Evolutionary conservation across 116 monocot genomes (phyloP).

Genomic region (Phalaenopsis hybrid): DNA sequence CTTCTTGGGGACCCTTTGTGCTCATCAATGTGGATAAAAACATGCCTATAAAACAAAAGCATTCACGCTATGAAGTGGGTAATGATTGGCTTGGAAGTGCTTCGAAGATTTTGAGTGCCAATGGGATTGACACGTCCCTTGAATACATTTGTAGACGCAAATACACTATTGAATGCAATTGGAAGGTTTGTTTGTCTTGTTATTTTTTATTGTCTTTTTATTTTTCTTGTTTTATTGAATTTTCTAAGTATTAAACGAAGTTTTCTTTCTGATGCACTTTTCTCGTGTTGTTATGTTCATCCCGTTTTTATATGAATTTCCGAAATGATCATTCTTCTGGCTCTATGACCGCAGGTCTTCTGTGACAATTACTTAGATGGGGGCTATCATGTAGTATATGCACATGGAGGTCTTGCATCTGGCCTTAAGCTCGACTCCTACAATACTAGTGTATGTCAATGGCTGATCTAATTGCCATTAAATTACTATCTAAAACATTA

Average conservation of each 20-base stretch:
- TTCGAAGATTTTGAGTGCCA: slow-evolving; percentile 52
- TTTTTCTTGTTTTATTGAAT: background rate
- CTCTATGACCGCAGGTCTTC: slow-evolving; percentile 53
- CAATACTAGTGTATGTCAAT: slow-evolving; percentile 43
- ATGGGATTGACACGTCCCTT: slow-evolving; percentile 50
- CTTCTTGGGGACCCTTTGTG: slow-evolving; percentile 86
- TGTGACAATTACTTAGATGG: slow-evolving; percentile 97
- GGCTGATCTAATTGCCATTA: background rate
- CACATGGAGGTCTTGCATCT: slow-evolving; percentile 78
- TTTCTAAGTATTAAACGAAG: background rate
- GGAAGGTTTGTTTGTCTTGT: slow-evolving; percentile 59
- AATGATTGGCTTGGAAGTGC: slow-evolving; percentile 73
- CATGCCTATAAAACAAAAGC: slow-evolving; percentile 8
- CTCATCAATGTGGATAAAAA: slow-evolving; percentile 35
- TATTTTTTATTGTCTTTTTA: too few relatives aligned
- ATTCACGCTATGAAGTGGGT: slow-evolving; percentile 18
- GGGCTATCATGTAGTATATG: slow-evolving; percentile 91
- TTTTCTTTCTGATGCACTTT: background rate
- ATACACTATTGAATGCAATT: slow-evolving; percentile 79
- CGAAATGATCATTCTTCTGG: background rate
- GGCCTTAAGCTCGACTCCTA: slow-evolving; percentile 73
- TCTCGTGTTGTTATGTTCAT: background rate
- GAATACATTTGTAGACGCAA: slow-evolving; percentile 61
- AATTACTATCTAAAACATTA: background rate
- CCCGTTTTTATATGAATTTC: background rate